Base-by-base conservation (phyloP, 352 stramenopile species). In the Pythium grandisporangium region DNA sequence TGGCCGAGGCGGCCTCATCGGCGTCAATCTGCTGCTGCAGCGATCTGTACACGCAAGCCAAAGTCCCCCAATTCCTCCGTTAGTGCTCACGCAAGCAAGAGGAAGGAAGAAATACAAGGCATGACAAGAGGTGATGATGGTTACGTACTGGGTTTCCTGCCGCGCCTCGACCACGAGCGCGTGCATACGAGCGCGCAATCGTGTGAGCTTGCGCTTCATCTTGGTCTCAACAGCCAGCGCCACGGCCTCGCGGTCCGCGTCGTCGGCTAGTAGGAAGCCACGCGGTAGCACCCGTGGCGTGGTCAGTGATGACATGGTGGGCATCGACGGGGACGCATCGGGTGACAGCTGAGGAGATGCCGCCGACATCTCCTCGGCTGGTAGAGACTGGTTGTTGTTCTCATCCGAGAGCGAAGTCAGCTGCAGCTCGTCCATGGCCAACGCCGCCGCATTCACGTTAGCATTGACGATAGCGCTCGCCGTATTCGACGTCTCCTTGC, bases 181-280 rank as follows among this genome's bases (percentile, higher is more conserved):
- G 34, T 79, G 68, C 67, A 81, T 77, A 7, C 48, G 61, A 17
- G 68, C 67, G 16, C 68, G 65, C 12, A 84, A 46, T 13, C 54
- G 58, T 14, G 63, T 69, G 21, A 81, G 53, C 39, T 84, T 57
- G 22, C 63, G 40, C 29, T 70, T 65, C 35, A 61, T 46, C 23
- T 51, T 34, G 4, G 39, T 27, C 26, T 78, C 25, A 17, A 53
- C 37, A 13, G 25, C 24, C 7, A 49, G 33, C 26, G 41, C 32
- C 32, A 27, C 24, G 16, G 47, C 40, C 26, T 51, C 51, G 2
- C 48, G 40, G 12, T 30, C 41, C 25, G 30, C 24, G 13, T 4
- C 12, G 10, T 27, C 35, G n/a, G n/a, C n/a, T n/a, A n/a, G n/a
- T n/a, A n/a, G n/a, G n/a, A n/a, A n/a, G n/a, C n/a, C n/a, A n/a